Percentiles rank a stretch among this genome's conserved stretches.
Conservation (phyloP, 1,139 yeast species). For the Schwanniomyces etchellsii region DNA sequence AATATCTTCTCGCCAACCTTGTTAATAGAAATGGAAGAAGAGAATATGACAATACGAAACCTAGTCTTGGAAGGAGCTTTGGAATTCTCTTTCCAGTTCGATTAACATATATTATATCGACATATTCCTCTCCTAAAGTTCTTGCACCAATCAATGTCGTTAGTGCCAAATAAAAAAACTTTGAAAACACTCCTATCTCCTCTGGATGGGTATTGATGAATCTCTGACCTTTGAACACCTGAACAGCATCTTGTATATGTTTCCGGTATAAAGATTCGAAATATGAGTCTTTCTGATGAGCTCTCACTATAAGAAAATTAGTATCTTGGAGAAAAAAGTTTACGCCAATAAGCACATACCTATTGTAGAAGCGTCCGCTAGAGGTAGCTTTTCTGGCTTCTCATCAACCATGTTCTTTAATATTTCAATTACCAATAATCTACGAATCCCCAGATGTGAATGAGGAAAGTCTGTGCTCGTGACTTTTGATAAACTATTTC, state of each 20-base stretch:
- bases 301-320: conserved; percentile 42
- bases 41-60: conserved; percentile 51
- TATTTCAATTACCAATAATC: conserved; percentile 1
- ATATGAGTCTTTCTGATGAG: conserved; percentile 83
- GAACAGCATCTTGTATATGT: conserved; percentile 54
- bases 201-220: conserved; percentile 61
- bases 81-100: conserved; percentile 50
- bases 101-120: conserved; percentile 69
- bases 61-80: conserved; percentile 36
- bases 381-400: conserved; percentile 20
- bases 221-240: conserved; percentile 57
- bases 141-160: conserved; percentile 75
- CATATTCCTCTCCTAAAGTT: conserved; percentile 92
- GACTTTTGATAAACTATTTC: no score
- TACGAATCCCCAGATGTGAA: no score
- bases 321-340: not conserved
- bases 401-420: not conserved
- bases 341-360: conserved; percentile 23
- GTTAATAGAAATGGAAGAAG: conserved; percentile 50
- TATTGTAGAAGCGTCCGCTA: conserved; percentile 45
- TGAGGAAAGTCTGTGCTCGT: no score
- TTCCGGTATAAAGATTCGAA: conserved; percentile 52
- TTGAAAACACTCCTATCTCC: conserved; percentile 55
- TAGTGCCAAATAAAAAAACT: conserved; percentile 55
- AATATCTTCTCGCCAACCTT: conserved; percentile 22